A percentile compares a stretch with the other conserved stretches of the same genome.
phyloP scores from a whole-genome alignment of 2,329 filamentous ascomycete species.

The Cercospora sp. region DNA sequence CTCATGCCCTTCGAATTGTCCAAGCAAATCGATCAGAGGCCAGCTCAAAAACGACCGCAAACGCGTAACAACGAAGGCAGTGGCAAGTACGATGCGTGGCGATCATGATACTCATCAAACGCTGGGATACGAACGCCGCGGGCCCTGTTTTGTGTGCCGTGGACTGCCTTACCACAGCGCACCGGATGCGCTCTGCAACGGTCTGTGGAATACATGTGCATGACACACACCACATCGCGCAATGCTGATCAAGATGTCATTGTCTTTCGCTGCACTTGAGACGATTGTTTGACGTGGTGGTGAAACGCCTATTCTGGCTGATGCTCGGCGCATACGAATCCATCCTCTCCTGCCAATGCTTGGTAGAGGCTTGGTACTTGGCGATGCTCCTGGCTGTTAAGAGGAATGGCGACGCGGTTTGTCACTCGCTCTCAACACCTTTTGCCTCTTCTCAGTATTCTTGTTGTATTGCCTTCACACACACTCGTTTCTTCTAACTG shows the following conservation, averaged over 20 bases:
- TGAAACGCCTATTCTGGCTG: constrained; percentile 2
- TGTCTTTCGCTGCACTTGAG: neutral
- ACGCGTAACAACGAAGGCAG: neutral
- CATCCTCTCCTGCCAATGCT: constrained; percentile 17
- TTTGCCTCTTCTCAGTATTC: constrained; percentile 11
- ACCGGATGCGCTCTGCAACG: neutral
- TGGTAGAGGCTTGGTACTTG: constrained; percentile 11
- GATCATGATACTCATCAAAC: neutral
- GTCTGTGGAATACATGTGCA: neutral
- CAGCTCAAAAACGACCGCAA: neutral
- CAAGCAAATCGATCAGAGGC: neutral
- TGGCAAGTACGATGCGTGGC: neutral
- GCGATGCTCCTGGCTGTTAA: constrained; percentile 7
- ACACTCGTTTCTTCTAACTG: constrained; percentile 10
- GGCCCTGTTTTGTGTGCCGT: neutral
- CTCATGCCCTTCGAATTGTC: neutral
- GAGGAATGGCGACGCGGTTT: neutral
- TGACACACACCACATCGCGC: neutral
- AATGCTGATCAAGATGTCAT: neutral
- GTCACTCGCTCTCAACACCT: constrained; percentile 6
- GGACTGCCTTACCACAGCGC: neutral
- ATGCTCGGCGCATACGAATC: constrained; percentile 16
- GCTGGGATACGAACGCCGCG: neutral
- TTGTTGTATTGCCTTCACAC: neutral
- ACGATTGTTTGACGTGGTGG: neutral